Evolutionary conservation across 345 rosid species (phyloP), one percentile per base, ranked within the genome.

Genomic region (Heritiera littoralis): DNA sequence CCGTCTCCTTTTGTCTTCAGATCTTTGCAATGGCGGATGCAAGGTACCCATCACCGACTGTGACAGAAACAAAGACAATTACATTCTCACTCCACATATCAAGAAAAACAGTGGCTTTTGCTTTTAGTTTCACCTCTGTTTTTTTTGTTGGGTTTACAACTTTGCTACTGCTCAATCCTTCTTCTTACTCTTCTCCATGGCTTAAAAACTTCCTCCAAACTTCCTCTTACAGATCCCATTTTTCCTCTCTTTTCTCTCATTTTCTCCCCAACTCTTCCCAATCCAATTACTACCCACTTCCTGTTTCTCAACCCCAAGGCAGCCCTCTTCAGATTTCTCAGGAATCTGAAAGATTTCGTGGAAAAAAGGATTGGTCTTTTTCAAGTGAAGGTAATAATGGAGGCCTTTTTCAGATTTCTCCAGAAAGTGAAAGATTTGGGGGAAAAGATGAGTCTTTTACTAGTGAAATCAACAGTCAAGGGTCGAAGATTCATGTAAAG

Each of bases 111-210:
- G 55, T 83, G 52, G 2, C 71, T 49, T 60, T 82, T 11, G 83
- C 80, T 45, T 80, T 77, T 58, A 73, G 78, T 15, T 64, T 84
- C 81, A 38, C 78, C n/a, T 68, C 81, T 52, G 55, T 56, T 17
- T 78, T 79, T 15, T 52, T 82, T 43, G 30, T 64, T 32, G 78
- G 61, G 59, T 66, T 51, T 13, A 56, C 77, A 6, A 23, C 73
- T 64, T 66, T 79, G 69, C 32, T 79, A 45, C 40, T 78, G 48
- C 74, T 73, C 18, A 76, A 63, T 23, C 74, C 82, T 32, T 55
- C 75, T 40, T 56, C 75, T 74, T 41, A 80, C 54, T 81, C 85
- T 38, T 63, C 85, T 45, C 68, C 83, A 48, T 70, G 83, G 78
- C 71, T 82, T 59, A 38, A 74, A 67, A 74, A 40, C 63, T 66